phyloP scores from a whole-genome alignment of 129 eudicot genomes.

The Centella asiatica region DNA sequence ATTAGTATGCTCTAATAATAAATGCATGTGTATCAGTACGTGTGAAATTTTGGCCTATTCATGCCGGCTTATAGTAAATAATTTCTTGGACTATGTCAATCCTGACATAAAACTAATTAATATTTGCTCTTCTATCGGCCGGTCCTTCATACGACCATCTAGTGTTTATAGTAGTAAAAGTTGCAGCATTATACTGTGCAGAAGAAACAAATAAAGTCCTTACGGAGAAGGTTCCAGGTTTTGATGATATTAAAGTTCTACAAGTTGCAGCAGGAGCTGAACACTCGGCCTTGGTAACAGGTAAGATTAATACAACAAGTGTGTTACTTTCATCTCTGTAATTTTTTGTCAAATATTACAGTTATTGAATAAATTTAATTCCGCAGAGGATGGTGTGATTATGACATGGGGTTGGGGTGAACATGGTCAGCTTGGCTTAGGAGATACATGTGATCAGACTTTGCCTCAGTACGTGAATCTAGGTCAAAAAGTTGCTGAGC shows the following conservation, averaged over 20 bases:
- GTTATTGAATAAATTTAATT: background rate
- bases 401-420: slow-evolving; percentile 99
- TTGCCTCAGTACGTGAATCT: slow-evolving; percentile 50
- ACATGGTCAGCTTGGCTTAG: slow-evolving; percentile 97
- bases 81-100: background rate
- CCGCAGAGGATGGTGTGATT: slow-evolving; percentile 55
- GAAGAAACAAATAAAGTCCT: slow-evolving; percentile 27
- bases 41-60: too few relatives aligned
- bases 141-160: background rate
- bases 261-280: slow-evolving; percentile 91
- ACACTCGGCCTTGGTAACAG: slow-evolving; percentile 79
- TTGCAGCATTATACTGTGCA: slow-evolving; percentile 3
- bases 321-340: background rate
- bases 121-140: background rate
- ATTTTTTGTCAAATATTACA: background rate
- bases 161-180: background rate
- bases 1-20: too few relatives aligned
- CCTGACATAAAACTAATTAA: background rate
- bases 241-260: slow-evolving; percentile 30
- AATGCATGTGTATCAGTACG: too few relatives aligned
- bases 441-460: slow-evolving; percentile 49
- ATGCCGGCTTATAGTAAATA: too few relatives aligned
- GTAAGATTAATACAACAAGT: slow-evolving; percentile 17
- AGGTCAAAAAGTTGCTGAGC: slow-evolving; percentile 10
- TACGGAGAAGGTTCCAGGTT: slow-evolving; percentile 26